Evolutionary conservation across 1,284 basidiomycete genomes (phyloP).

Genomic region (Fomitopsis schrenkii): DNA sequence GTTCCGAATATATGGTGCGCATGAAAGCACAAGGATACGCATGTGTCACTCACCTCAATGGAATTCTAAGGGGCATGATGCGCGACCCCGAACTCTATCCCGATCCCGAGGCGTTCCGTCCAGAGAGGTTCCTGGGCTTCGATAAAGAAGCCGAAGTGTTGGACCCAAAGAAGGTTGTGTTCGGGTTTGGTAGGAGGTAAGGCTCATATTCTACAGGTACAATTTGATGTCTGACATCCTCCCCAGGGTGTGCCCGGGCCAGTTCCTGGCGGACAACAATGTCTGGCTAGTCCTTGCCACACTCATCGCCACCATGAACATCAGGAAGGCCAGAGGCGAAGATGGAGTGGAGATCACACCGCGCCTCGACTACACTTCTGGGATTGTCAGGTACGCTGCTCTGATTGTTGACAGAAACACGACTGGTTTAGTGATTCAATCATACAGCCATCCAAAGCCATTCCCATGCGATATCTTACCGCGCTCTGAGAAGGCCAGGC

Average conservation of each 20-base stretch:
- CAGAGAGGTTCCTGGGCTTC: conserved; percentile 26
- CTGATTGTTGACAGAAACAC: neutral
- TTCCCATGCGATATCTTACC: neutral
- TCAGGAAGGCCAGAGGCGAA: conserved; percentile 8
- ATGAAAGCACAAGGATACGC: neutral
- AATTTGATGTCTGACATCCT: neutral
- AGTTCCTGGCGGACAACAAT: conserved; percentile 20
- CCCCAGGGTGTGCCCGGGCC: conserved; percentile 22
- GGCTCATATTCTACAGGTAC: neutral
- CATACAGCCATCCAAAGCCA: neutral
- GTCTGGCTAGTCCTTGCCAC: conserved; percentile 19
- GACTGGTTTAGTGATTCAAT: neutral
- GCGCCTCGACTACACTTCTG: neutral
- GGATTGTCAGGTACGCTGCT: neutral
- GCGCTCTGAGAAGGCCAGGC: neutral
- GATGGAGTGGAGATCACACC: conserved; percentile 10
- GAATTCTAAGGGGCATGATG: conserved; percentile 26
- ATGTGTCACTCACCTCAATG: neutral
- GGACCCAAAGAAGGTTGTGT: conserved; percentile 25
- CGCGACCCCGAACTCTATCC: conserved; percentile 22
- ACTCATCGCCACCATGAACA: conserved; percentile 13
- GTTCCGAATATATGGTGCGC: conserved; percentile 44
- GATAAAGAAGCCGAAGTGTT: conserved; percentile 13
- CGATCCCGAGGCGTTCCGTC: conserved; percentile 25
- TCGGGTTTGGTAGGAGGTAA: conserved; percentile 36